Evolutionary conservation across 2,329 filamentous ascomycete genomes (phyloP).

Genomic region (Xylaria multiplex): DNA sequence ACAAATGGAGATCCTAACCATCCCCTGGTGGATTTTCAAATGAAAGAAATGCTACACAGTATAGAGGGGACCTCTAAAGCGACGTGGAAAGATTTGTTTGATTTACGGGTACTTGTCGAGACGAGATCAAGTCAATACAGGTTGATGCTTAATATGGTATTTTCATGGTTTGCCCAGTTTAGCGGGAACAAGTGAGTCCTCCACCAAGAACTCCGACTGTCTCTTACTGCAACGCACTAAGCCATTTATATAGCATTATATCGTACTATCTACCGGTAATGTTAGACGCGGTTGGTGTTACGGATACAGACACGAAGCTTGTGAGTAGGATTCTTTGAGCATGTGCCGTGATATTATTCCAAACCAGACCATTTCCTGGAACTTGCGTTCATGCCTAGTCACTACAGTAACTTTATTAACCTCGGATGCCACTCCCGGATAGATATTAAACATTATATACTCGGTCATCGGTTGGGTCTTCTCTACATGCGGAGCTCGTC

Average conservation of each 20-base stretch:
- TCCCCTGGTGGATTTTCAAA: conserved; percentile 54
- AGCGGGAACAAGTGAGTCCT: conserved; percentile 51
- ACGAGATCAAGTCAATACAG: conserved; percentile 51
- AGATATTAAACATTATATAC: conserved; percentile 53
- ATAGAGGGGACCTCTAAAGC: conserved; percentile 49
- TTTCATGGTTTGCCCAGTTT: conserved; percentile 55
- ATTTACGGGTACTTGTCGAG: conserved; percentile 51
- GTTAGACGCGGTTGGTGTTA: conserved; percentile 54
- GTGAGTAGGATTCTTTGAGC: conserved; percentile 33
- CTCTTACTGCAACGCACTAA: conserved; percentile 14
- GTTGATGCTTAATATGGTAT: conserved; percentile 53
- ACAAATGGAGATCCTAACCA: conserved; percentile 54
- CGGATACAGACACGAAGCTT: conserved; percentile 52
- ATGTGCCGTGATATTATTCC: neutral
- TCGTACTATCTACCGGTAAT: conserved; percentile 55
- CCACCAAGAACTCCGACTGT: no score
- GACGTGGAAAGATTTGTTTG: conserved; percentile 52
- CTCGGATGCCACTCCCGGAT: neutral
- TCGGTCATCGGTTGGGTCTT: conserved; percentile 53
- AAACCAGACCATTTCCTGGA: neutral
- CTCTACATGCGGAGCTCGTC: conserved; percentile 51
- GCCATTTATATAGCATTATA: conserved; percentile 42
- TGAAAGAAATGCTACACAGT: conserved; percentile 54
- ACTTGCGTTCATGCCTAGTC: neutral
- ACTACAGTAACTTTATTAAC: neutral